A percentile compares a stretch with the other conserved stretches of the same genome.
phyloP scores from a whole-genome alignment of 2,329 filamentous ascomycete genomes.

The Colletotrichum karsti region DNA sequence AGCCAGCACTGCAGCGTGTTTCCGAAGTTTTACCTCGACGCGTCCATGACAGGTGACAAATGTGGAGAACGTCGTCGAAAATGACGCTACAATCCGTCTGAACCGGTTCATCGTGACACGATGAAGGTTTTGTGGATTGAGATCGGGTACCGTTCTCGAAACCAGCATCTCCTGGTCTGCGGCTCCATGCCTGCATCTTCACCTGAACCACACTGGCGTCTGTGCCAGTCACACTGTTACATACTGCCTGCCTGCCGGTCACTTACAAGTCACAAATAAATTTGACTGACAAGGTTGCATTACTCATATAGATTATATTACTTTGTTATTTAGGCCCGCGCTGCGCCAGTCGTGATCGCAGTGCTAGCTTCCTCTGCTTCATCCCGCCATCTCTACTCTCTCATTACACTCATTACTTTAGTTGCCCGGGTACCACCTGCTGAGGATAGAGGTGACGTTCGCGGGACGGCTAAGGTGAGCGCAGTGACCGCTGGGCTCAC shows the following conservation, averaged over 20 bases:
- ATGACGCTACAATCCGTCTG: neutral
- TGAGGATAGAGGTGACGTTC: constrained; percentile 23
- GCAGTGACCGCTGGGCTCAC: constrained; percentile 24
- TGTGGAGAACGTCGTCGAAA: neutral
- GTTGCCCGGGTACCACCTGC: constrained; percentile 25
- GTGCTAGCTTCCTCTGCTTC: no score
- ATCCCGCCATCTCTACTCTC: no score
- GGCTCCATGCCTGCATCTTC: neutral
- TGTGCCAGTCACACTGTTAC: neutral
- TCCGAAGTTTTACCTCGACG: no score
- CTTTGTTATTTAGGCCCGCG: neutral
- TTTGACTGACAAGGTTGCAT: neutral
- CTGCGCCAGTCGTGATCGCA: neutral
- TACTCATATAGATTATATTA: neutral
- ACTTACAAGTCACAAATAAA: neutral
- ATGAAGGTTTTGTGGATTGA: neutral
- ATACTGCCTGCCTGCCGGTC: neutral
- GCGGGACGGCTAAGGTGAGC: constrained; percentile 20
- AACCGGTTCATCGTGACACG: neutral
- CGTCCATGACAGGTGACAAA: neutral
- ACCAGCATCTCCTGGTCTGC: neutral
- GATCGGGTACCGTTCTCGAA: neutral
- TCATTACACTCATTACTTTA: neutral
- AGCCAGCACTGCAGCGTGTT: no score
- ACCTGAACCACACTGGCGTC: neutral